phyloP scores from a whole-genome alignment of 2,329 filamentous ascomycete genomes.

The Cladosporium cucumerinum region DNA sequence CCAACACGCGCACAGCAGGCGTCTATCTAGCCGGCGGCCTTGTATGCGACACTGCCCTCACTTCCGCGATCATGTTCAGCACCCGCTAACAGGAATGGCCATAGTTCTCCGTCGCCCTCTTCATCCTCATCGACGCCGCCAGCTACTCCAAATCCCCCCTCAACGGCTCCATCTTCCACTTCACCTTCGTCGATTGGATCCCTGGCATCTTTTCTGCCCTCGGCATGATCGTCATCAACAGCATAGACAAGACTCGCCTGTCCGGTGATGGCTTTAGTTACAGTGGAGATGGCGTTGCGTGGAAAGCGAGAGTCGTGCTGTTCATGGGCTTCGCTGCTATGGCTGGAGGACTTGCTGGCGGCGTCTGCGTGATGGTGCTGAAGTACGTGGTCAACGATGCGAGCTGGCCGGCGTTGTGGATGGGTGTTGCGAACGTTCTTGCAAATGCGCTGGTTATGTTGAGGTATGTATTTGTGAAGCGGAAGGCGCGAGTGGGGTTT shows the following conservation, averaged over 20 bases:
- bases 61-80: not conserved
- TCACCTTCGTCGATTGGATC: conserved; percentile 71
- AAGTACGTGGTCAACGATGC: conserved; percentile 64
- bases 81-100: not conserved
- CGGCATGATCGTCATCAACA: conserved; percentile 70
- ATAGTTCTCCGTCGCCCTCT: conserved; percentile 67
- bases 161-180: conserved; percentile 58
- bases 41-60: conserved; percentile 40
- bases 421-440: conserved; percentile 64
- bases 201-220: conserved; percentile 66
- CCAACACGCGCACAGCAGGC: conserved; percentile 60
- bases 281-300: conserved; percentile 63
- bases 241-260: conserved; percentile 65
- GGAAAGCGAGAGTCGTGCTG: conserved; percentile 66
- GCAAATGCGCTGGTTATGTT: conserved; percentile 65
- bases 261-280: conserved; percentile 64
- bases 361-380: conserved; percentile 64
- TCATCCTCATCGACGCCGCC: conserved; percentile 65
- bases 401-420: conserved; percentile 60
- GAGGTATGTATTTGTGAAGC: conserved; percentile 49
- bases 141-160: conserved; percentile 60
- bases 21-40: conserved; percentile 65
- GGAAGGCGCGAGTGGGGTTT: not conserved
- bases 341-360: conserved; percentile 64
- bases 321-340: conserved; percentile 68